Base-by-base conservation (phyloP, 148 eudicot genomes). In the Amaranthus palmeri region DNA sequence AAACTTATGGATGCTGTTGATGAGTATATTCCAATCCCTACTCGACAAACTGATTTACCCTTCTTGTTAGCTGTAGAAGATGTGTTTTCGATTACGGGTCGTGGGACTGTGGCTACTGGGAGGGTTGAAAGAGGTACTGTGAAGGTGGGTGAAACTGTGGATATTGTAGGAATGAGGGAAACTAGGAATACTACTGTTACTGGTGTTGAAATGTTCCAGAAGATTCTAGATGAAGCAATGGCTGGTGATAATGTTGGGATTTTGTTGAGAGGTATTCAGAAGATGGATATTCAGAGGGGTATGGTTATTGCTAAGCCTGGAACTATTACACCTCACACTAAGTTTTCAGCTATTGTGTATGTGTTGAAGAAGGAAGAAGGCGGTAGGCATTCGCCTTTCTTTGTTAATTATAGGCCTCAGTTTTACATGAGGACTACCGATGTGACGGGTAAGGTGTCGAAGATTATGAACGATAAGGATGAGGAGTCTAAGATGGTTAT, bases 401-500 rank as follows among this genome's bases (percentile, higher is more conserved):
- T 95, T 57, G 88, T 91, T 0, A 97, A 97, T 3, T 95, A 95
- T 46, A 82, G 93, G 87, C 99, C 97, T 8, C 99, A 95, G 83
- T 95, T 91, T 60, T 95, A 89, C 70, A 90, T 92, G 96, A 95
- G 99, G 85, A 90, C 99, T 3, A 95, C 99, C 1, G 97, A 95
- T 81, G 93, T 95, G 63, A 95, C 97, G 0, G 99, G 99, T 61
- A 86, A 74, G 73, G 97, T 91, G 57, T 71, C 83, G 0, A 63
- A 81, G 79, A 86, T 91, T 67, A 91, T 86, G 97, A 90, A 88
- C 13, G 97, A 95, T 69, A 88, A 95, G 79, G 97, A 88, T 63
- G 99, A 92, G 72, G 99, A 91, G 82, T 86, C 96, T 4, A 95
- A 95, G 88, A 95, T 95, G 99, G 99, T 95, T 69, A 92, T 95